These are phyloP conservation scores for Lentinula boryana DNA, from an alignment of 768 basidiomycete species.

Conservation along the genomic window DNA sequence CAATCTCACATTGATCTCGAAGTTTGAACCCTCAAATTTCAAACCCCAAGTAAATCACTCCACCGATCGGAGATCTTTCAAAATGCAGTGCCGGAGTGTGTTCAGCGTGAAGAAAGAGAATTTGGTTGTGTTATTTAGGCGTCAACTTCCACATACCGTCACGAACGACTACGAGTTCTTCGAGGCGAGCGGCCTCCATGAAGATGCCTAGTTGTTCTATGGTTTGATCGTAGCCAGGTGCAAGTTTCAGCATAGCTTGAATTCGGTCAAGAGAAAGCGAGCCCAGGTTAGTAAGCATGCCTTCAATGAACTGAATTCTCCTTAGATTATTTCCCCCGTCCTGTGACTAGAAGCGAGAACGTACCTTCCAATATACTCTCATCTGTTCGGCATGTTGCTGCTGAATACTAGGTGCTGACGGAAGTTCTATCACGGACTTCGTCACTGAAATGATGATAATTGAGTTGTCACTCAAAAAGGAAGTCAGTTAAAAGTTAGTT, in stretches of 20 bases:
- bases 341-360: conserved; percentile 14
- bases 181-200: conserved; percentile 74
- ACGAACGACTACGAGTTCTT: conserved; percentile 65
- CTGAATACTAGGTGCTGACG: conserved; percentile 49
- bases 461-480: neutral
- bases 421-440: conserved; percentile 31
- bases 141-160: conserved; percentile 67
- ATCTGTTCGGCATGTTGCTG: conserved; percentile 84
- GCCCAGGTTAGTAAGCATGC: conserved; percentile 87
- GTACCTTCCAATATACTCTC: conserved; percentile 83
- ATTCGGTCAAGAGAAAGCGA: conserved; percentile 74
- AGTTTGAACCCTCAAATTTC: neutral
- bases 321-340: neutral
- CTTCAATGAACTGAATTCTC: conserved; percentile 68
- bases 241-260: conserved; percentile 82
- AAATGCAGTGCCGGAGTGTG: too few relatives aligned
- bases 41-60: neutral
- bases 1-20: neutral
- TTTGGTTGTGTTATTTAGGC: neutral
- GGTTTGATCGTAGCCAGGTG: conserved; percentile 75
- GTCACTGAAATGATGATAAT: neutral
- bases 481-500: neutral
- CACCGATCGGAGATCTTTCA: neutral
- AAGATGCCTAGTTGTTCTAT: conserved; percentile 74
- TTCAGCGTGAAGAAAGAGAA: too few relatives aligned